Conservation (phyloP, 768 basidiomycete species). For the Lactarius psammicola region DNA sequence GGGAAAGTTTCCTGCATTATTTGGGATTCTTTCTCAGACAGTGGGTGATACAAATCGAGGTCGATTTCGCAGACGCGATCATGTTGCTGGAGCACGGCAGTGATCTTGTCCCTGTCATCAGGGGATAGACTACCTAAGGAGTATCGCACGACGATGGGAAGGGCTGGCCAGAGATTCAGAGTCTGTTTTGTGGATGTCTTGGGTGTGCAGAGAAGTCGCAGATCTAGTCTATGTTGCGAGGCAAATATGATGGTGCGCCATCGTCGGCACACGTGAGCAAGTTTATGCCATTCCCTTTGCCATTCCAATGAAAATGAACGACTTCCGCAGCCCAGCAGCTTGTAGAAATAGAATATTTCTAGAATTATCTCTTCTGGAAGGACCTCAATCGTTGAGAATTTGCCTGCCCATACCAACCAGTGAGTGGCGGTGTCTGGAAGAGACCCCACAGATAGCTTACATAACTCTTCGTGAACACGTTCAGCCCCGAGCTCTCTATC, state of each 20-base stretch:
- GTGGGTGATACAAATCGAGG: background rate
- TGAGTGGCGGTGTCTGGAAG: background rate
- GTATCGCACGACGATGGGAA: conserved; percentile 7
- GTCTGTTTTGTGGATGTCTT: background rate
- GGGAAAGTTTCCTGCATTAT: conserved; percentile 1
- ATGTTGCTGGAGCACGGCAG: background rate
- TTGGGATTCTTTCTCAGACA: background rate
- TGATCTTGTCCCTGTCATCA: conserved; percentile 4
- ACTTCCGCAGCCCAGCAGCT: background rate
- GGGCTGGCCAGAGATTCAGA: conserved; percentile 8
- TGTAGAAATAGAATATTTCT: conserved; percentile 3
- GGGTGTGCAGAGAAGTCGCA: conserved; percentile 9
- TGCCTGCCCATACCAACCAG: background rate
- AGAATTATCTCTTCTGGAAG: conserved; percentile 10
- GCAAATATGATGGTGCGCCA: conserved; percentile 7
- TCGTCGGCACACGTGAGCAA: conserved; percentile 9
- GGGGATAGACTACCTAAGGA: background rate
- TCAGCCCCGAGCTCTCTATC: background rate
- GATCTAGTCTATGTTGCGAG: conserved; percentile 6
- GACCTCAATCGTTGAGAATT: background rate
- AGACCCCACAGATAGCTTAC: background rate
- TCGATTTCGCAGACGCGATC: conserved; percentile 7
- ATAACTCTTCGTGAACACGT: background rate
- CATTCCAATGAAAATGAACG: background rate
- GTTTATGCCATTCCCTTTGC: conserved; percentile 4